Conservation (phyloP, 192 early-diverging fungal genomes). For the Podila verticillata region DNA sequence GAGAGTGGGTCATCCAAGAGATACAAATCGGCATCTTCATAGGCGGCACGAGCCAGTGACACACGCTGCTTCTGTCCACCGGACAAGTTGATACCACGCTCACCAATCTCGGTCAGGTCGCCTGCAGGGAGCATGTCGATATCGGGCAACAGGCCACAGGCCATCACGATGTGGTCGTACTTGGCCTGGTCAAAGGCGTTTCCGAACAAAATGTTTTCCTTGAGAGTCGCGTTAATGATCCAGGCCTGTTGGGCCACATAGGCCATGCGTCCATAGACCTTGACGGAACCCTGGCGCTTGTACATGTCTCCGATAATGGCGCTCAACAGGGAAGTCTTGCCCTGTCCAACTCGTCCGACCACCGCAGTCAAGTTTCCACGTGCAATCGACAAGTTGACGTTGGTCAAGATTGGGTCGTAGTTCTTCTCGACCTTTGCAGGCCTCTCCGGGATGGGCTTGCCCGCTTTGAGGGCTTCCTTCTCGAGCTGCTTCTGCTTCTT, state of each 20-base stretch:
- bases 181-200: constrained; percentile 70
- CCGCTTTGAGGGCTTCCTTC: constrained; percentile 1
- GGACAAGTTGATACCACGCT: constrained; percentile 88
- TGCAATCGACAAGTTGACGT: constrained; percentile 37
- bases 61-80: constrained; percentile 88
- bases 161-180: constrained; percentile 73
- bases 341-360: constrained; percentile 80
- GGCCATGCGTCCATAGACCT: constrained; percentile 66
- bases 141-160: constrained; percentile 86
- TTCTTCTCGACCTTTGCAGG: background rate
- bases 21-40: constrained; percentile 76
- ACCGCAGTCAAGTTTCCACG: constrained; percentile 73
- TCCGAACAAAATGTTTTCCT: constrained; percentile 94
- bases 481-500: constrained; percentile 1
- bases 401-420: constrained; percentile 7
- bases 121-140: constrained; percentile 83
- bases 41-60: constrained; percentile 78
- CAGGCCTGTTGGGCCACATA: constrained; percentile 78
- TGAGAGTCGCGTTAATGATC: constrained; percentile 92
- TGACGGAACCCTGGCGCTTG: constrained; percentile 65
- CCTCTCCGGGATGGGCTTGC: constrained; percentile 1
- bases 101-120: constrained; percentile 92
- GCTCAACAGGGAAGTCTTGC: constrained; percentile 60
- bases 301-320: constrained; percentile 89
- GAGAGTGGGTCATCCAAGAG: constrained; percentile 60